Base-by-base conservation (phyloP, 2,329 filamentous ascomycete species). In the Mycosphaerella arachidis region DNA sequence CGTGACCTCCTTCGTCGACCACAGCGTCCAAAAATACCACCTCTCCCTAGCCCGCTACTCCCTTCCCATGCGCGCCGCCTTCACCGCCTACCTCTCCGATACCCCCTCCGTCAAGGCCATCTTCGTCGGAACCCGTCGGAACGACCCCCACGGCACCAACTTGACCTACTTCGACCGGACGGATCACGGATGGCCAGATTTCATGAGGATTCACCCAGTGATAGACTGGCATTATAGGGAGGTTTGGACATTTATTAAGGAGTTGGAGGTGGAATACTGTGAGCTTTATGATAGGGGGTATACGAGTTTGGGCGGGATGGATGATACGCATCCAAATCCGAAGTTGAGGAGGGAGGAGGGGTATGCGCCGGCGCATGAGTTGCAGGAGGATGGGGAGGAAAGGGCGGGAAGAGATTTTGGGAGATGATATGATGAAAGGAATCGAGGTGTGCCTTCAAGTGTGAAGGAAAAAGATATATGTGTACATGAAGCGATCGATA, bases 181-280 rank as follows among this genome's bases (percentile, higher is more conserved):
- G 4, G 94, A 97, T 75, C 80, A 83, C 37, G 92, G 88, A 1
- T 99, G 94, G 94, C 94, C 94, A 37, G 78, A 82, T 48, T 96
- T 97, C 71, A 92, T 97, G 87, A 85, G 94, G 60, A 82, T 97
- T 61, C 92, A 99, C 75, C 93, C 94, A 0, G 90, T 99, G 9
- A 92, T 99, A 71, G 94, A 99, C 76, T 99, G 94, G 94, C 91
- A 94, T 74, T 96, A 97, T 75, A 84, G 86, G 10, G 93, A 97
- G 74, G 93, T 97, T 56, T 97, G 94, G 94, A 85, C 87, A 18
- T 94, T 95, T 72, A 89, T 95, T 63, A 84, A 88, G 31, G 86
- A 89, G 70, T 78, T 97, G 31, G 82, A 85, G 1, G 86, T 97
- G 30, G 86, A 87, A 5, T 99, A 96, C 72, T 97, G 94, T 74